Evolutionary conservation across 1,284 basidiomycete species (phyloP).

Genomic region (Hemileia vastatrix): DNA sequence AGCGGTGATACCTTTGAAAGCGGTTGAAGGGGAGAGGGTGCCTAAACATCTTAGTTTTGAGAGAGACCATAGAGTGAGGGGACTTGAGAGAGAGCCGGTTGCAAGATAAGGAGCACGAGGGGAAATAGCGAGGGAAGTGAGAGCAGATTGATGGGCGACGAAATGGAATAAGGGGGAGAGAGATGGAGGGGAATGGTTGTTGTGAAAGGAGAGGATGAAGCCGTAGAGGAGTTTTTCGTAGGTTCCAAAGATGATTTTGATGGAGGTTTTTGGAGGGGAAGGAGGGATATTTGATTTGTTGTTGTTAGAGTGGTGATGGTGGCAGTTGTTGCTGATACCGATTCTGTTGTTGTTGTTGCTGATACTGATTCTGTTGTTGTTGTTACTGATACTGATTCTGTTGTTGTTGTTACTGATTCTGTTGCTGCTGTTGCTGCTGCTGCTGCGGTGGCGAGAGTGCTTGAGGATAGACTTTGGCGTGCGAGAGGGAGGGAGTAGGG

Average conservation of each 20-base stretch:
- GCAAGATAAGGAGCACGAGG: constrained; percentile 7
- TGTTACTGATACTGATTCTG: too few relatives aligned
- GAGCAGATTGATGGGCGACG: constrained; percentile 11
- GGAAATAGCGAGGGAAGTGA: constrained; percentile 13
- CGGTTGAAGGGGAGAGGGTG: constrained; percentile 11
- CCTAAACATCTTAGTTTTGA: constrained; percentile 11
- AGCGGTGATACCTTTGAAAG: constrained; percentile 7
- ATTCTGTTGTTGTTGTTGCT: too few relatives aligned
- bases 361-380: too few relatives aligned
- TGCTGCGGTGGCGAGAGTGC: too few relatives aligned
- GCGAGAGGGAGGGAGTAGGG: too few relatives aligned
- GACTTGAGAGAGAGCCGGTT: constrained; percentile 3
- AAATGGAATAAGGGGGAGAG: constrained; percentile 15
- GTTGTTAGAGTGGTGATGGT: too few relatives aligned
- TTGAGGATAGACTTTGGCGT: too few relatives aligned
- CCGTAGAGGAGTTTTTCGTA: constrained; percentile 22
- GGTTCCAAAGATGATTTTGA: constrained; percentile 20
- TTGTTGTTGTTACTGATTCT: too few relatives aligned
- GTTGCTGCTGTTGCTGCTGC: too few relatives aligned
- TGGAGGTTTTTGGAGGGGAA: background rate
- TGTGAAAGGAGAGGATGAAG: constrained; percentile 10
- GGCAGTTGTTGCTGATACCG: too few relatives aligned
- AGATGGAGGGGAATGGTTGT: too few relatives aligned
- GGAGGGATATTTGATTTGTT: background rate
- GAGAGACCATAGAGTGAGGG: constrained; percentile 19